A percentile compares a stretch with the other conserved stretches of the same genome.
Conservation (phyloP, 371 early-diverging fungal genomes). For the Amoeboaphelidium occidentale region DNA sequence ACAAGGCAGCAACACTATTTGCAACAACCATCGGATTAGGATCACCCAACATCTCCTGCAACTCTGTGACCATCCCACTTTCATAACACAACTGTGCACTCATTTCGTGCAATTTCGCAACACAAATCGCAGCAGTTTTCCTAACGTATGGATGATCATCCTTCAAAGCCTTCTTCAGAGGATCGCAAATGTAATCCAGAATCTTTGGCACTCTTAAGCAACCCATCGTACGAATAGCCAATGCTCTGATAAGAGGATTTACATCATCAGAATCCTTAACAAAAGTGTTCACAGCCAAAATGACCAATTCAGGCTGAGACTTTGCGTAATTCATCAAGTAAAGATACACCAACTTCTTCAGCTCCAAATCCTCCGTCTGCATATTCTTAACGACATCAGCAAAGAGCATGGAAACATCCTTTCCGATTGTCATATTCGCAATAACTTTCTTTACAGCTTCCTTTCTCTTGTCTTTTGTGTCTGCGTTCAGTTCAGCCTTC, state of each 20-base stretch:
- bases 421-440: constrained; percentile 48
- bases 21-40: constrained; percentile 87
- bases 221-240: constrained; percentile 91
- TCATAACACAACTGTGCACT: constrained; percentile 32
- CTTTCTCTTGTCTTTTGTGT: constrained; percentile 73
- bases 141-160: constrained; percentile 32
- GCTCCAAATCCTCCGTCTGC: constrained; percentile 93
- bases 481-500: constrained; percentile 79
- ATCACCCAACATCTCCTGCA: constrained; percentile 73
- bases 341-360: constrained; percentile 50
- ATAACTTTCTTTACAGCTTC: constrained; percentile 94
- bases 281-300: constrained; percentile 89
- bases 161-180: constrained; percentile 21
- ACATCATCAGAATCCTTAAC: constrained; percentile 82
- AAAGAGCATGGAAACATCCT: constrained; percentile 25
- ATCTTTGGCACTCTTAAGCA: constrained; percentile 87
- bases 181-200: constrained; percentile 49
- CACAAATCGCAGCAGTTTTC: constrained; percentile 41
- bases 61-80: constrained; percentile 50
- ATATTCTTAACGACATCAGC: constrained; percentile 93
- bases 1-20: constrained; percentile 77
- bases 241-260: constrained; percentile 79
- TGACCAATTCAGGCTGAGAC: constrained; percentile 86
- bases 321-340: constrained; percentile 72
- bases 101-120: constrained; percentile 51